Percentiles rank a stretch among this genome's conserved stretches.
Evolutionary conservation across 768 basidiomycete species (phyloP).

Genomic region (Lactarius tabidus): DNA sequence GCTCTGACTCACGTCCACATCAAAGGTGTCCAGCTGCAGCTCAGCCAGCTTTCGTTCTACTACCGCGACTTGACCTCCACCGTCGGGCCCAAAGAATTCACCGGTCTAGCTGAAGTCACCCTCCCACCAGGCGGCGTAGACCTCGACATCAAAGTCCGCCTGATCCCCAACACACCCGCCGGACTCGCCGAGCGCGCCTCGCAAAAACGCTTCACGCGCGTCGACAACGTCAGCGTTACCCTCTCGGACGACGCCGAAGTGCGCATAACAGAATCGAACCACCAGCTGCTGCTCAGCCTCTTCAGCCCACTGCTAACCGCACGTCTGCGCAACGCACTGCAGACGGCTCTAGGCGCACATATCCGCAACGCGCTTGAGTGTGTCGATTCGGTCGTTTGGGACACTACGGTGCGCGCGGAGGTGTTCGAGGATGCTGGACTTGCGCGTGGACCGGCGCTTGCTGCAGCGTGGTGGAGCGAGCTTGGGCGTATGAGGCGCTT

Average conservation of each 20-base stretch:
- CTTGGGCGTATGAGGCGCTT: slow-evolving; percentile 50
- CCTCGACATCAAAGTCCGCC: slow-evolving; percentile 59
- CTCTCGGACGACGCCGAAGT: slow-evolving; percentile 56
- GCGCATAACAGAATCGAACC: slow-evolving; percentile 57
- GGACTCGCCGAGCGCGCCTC: slow-evolving; percentile 44
- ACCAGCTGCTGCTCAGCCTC: slow-evolving; percentile 53
- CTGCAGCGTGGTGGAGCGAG: slow-evolving; percentile 69
- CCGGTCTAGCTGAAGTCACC: slow-evolving; percentile 56
- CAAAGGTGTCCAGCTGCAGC: slow-evolving; percentile 59
- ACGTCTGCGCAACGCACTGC: slow-evolving; percentile 56
- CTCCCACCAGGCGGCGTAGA: slow-evolving; percentile 67
- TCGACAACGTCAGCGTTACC: slow-evolving; percentile 53
- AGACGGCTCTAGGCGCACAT: slow-evolving; percentile 54
- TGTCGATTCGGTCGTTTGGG: slow-evolving; percentile 54
- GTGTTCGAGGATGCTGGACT: slow-evolving; percentile 66
- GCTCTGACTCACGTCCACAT: slow-evolving; percentile 62
- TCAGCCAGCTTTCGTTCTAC: slow-evolving; percentile 69
- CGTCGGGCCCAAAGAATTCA: slow-evolving; percentile 53
- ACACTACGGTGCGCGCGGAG: slow-evolving; percentile 51
- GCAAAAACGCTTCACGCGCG: slow-evolving; percentile 48
- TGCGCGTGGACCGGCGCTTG: slow-evolving; percentile 42
- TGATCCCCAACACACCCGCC: slow-evolving; percentile 49
- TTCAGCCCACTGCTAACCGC: slow-evolving; percentile 59
- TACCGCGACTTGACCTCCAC: slow-evolving; percentile 58
- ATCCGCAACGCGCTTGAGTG: slow-evolving; percentile 49